Conservation (phyloP, 2,329 filamentous ascomycete species). For the Fusarium coffeatum region DNA sequence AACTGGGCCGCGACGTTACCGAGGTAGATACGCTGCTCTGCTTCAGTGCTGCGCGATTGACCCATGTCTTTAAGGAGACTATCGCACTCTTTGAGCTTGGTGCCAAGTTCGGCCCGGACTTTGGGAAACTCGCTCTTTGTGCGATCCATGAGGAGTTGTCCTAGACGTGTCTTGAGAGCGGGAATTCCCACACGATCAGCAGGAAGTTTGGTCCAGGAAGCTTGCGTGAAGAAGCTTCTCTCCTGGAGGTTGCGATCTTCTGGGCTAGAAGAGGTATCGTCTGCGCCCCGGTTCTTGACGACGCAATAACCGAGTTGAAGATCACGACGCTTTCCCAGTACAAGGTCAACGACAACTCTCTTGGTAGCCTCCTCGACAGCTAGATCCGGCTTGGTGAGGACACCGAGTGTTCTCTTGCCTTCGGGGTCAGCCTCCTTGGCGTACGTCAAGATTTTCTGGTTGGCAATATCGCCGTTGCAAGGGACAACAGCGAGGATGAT, state of each 20-base stretch:
- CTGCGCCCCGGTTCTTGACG: slow-evolving; percentile 60
- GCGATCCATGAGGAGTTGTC: slow-evolving; percentile 54
- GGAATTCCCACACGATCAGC: slow-evolving; percentile 50
- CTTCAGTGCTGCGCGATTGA: slow-evolving; percentile 40
- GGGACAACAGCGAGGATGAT: slow-evolving; percentile 62
- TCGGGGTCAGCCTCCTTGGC: slow-evolving; percentile 54
- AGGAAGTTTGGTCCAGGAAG: slow-evolving; percentile 52
- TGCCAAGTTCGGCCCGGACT: no score
- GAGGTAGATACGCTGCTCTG: slow-evolving; percentile 52
- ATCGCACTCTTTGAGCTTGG: no score
- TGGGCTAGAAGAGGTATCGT: slow-evolving; percentile 52
- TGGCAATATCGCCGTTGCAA: slow-evolving; percentile 55
- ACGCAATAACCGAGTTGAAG: slow-evolving; percentile 62
- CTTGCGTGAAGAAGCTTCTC: slow-evolving; percentile 51
- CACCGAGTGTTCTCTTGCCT: slow-evolving; percentile 58
- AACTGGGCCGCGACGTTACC: slow-evolving; percentile 51
- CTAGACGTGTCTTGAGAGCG: slow-evolving; percentile 52
- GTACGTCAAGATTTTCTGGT: slow-evolving; percentile 54
- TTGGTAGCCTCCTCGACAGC: slow-evolving; percentile 56
- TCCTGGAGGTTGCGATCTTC: slow-evolving; percentile 51
- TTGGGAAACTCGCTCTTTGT: slow-evolving; percentile 55
- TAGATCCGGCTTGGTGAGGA: slow-evolving; percentile 71
- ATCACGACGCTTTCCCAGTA: slow-evolving; percentile 54
- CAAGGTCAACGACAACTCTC: slow-evolving; percentile 55
- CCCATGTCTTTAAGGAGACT: slow-evolving; percentile 50